Conservation (phyloP, 2,329 filamentous ascomycete genomes). For the Aphanocladium album region DNA sequence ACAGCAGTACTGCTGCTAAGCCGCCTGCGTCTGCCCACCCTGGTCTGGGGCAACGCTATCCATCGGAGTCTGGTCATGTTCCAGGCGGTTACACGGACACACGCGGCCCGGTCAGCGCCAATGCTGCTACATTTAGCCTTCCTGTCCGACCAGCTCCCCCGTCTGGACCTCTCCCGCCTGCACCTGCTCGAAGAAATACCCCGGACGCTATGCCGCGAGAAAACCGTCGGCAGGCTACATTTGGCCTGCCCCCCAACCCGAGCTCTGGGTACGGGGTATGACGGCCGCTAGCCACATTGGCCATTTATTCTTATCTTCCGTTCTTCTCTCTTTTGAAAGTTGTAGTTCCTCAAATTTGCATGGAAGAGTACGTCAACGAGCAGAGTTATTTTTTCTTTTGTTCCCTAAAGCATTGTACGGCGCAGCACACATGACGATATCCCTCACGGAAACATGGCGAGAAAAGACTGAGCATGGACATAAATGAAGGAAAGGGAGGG, state of each 20-base stretch:
- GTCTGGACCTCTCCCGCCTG: constrained; percentile 53
- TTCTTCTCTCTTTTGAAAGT: background rate
- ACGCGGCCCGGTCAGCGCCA: constrained; percentile 37
- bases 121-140: constrained; percentile 52
- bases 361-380: constrained; percentile 3
- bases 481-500: background rate
- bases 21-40: constrained; percentile 39
- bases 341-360: background rate
- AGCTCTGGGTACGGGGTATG: constrained; percentile 26
- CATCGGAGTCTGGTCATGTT: constrained; percentile 49
- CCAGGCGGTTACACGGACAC: constrained; percentile 34
- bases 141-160: constrained; percentile 58
- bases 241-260: constrained; percentile 43
- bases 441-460: constrained; percentile 6
- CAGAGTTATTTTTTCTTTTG: constrained; percentile 6
- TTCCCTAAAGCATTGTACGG: constrained; percentile 11
- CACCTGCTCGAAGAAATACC: constrained; percentile 54
- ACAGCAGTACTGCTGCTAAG: constrained; percentile 37
- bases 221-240: constrained; percentile 48
- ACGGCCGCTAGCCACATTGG: background rate
- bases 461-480: background rate
- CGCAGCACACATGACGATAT: constrained; percentile 13
- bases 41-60: constrained; percentile 48
- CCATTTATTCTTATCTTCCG: background rate
- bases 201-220: constrained; percentile 50